Evolutionary conservation across 441 rosid species (phyloP), one percentile per base, ranked within the genome.

Genomic region (Gossypium davidsonii): DNA sequence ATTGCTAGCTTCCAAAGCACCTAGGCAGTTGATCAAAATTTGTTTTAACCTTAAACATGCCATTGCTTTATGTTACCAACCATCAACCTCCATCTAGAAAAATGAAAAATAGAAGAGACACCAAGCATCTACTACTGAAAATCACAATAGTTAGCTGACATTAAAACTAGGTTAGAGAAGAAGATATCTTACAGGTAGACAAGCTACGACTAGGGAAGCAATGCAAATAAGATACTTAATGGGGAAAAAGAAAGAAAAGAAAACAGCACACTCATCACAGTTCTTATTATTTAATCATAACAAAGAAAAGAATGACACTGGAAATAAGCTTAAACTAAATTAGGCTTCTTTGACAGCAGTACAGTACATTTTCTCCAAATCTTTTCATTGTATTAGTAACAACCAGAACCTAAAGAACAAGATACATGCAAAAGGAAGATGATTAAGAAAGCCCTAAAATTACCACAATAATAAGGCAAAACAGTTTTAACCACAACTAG

Each of bases 1-100:
- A 48, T 25, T 67, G 39, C 42, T 48, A 48, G 14, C 21, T 67
- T 23, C 58, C 21, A 67, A 49, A 46, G 21, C 57, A 49, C 42
- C 57, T 14, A n/a, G 48, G 21, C 71, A 14, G 7, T 46, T 18
- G 31, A 21, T 18, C 17, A 64, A 70, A 34, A 0, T 53, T 52
- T 55, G 17, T 55, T 26, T 70, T 26, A 51, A 17, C 72, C 28
- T 52, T 9, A 17, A 2, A 28, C 44, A 53, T 37, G 17, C 3
- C n/a, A 62, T 62, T 37, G 26, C 67, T 9, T 37, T 63, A 63
- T 37, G 67, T 63, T 63, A 63, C 51, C n/a, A 39, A 63, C 37
- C 48, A 34, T 62, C 28, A 37, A 18, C n/a, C 48, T 25, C 25
- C 23, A 8, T 42, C 6, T 5, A 31, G 42, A n/a, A 60, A 60